A percentile compares a stretch with the other conserved stretches of the same genome.
These are phyloP conservation scores for Yamadazyma olivae DNA, from an alignment of 805 yeast species.

Conservation along the genomic window DNA sequence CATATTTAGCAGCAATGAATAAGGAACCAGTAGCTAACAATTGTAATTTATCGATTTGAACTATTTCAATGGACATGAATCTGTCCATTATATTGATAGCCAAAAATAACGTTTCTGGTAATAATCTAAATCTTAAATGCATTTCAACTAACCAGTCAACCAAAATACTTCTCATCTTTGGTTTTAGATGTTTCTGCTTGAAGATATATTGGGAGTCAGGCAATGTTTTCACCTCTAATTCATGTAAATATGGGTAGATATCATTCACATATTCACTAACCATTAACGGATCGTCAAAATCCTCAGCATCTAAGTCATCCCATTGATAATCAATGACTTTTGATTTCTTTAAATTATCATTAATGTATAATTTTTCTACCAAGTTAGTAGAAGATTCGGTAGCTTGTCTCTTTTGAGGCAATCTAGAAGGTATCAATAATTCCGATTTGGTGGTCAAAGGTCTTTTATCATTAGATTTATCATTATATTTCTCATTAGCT, in stretches of 20 bases:
- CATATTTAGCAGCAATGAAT: constrained; percentile 89
- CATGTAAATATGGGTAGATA: constrained; percentile 76
- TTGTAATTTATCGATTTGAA: constrained; percentile 77
- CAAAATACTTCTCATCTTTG: constrained; percentile 79
- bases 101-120: constrained; percentile 81
- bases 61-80: constrained; percentile 70
- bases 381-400: constrained; percentile 51
- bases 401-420: constrained; percentile 53
- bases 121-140: constrained; percentile 75
- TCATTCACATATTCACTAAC: constrained; percentile 90
- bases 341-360: constrained; percentile 32
- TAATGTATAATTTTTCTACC: constrained; percentile 29
- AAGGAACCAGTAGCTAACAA: constrained; percentile 81
- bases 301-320: constrained; percentile 75
- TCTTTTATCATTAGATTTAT: neutral
- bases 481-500: neutral
- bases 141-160: constrained; percentile 96
- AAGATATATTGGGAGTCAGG: constrained; percentile 69
- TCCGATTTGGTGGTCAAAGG: constrained; percentile 25
- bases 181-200: constrained; percentile 65
- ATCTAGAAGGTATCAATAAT: constrained; percentile 24
- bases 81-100: constrained; percentile 88
- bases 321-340: constrained; percentile 47
- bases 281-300: constrained; percentile 73
- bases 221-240: constrained; percentile 66